Evolutionary conservation across 108 stramenopile genomes (phyloP), one percentile per base, ranked within the genome.

Genomic region (Nitzschia inconspicua): DNA sequence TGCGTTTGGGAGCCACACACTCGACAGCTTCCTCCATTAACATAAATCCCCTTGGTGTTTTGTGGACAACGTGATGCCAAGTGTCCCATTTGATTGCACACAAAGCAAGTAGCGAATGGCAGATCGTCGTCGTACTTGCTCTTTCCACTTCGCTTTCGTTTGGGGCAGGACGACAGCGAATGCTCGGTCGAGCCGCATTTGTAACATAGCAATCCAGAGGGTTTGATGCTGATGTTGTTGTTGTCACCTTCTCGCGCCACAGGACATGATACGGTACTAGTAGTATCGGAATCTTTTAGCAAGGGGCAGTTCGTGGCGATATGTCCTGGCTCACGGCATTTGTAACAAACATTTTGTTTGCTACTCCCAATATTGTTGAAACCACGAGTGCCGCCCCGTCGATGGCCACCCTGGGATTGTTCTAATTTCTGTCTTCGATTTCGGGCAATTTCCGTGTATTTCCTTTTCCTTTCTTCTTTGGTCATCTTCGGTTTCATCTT

Each of bases 171-270:
- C 16, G 72, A 66, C n/a, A 86, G 65, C 8, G 78, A 52, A 64
- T 92, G 91, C 30, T 92, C 87, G 1, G 63, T 75, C 20, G 73
- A 77, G 1, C 91, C 91, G 63, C 91, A 92, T 60, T 88, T 88
- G 75, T 80, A 92, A 56, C 91, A 92, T 19, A 86, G 73, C 4
- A 41, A 44, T 70, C 10, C 3, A 39, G 35, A 3, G 4, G 11
- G 9, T 14, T 66, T 27, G 26, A 47, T 59, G 29, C 44, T 68
- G 66, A 20, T 60, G 10, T 46, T 26, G 22, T 47, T 44, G 9
- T 27, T 41, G 0, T 47, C 18, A 4, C 24, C 31, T 3, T n/a
- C 22, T 18, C 18, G 46, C 6, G 18, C 23, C 36, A 49, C 49
- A 9, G 11, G 18, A 22, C 19, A 20, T 25, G 46, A 47, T 20